Conservation (phyloP, 305 asterid genomes). For the Rubia occidens region DNA sequence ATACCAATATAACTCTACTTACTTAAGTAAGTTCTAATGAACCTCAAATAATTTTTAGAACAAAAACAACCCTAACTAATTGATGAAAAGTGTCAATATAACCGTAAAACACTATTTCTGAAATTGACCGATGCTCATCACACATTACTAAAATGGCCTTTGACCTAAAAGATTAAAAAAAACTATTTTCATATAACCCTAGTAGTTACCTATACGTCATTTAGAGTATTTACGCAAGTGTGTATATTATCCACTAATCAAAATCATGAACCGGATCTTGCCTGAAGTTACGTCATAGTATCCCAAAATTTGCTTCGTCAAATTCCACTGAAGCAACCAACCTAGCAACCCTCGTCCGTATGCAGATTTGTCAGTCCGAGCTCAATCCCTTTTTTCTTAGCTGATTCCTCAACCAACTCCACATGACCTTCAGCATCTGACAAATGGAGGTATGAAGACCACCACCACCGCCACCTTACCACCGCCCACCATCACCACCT, state of each 20-base stretch:
- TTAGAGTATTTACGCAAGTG: neutral
- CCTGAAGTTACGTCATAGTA: neutral
- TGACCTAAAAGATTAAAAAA: neutral
- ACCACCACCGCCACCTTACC: too few relatives aligned
- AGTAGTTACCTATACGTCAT: neutral
- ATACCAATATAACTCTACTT: too few relatives aligned
- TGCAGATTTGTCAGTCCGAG: slow-evolving; percentile 13
- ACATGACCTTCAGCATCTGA: slow-evolving; percentile 16
- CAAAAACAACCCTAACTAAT: too few relatives aligned
- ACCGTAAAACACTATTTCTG: too few relatives aligned
- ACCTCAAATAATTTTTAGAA: too few relatives aligned
- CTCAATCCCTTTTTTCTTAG: slow-evolving; percentile 31
- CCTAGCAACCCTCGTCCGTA: slow-evolving; percentile 1
- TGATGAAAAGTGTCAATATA: too few relatives aligned
- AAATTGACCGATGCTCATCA: too few relatives aligned
- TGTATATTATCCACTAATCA: neutral
- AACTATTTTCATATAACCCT: neutral
- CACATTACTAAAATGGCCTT: too few relatives aligned
- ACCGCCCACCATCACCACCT: too few relatives aligned
- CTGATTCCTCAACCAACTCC: slow-evolving; percentile 25
- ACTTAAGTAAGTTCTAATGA: too few relatives aligned
- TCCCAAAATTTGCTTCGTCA: slow-evolving; percentile 22
- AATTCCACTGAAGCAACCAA: slow-evolving; percentile 14
- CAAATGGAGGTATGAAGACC: slow-evolving; percentile 23
- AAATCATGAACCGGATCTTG: neutral